Evolutionary conservation across 768 basidiomycete genomes (phyloP), one percentile per base, ranked within the genome.

Genomic region (Panaeolus cyanescens): DNA sequence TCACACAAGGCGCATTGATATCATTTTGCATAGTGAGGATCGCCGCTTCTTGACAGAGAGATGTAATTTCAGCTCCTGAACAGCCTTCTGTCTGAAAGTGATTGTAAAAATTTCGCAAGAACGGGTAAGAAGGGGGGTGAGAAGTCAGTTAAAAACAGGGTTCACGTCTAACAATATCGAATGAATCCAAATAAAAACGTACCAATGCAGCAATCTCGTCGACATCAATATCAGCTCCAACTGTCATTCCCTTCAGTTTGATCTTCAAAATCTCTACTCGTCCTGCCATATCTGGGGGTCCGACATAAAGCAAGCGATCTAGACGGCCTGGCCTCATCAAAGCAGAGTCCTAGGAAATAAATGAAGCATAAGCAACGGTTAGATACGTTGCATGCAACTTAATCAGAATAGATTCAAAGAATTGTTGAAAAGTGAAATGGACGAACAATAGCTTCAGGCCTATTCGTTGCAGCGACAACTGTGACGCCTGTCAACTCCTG

Each of bases 31-130:
- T 99, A 0, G 95, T 92, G 58, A 90, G 71, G 63, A 99, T 73
- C 0, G 96, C 97, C 3, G 97, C 97, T 74, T 99, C 96, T 75
- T 99, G 97, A 71, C 96, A 99, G 42, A 99, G 82, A 8, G 91
- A 88, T 5, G 86, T 83, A 32, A 99, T 87, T 73, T 99, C 97
- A 5, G 97, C 97, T 4, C 97, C 97, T 19, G 96, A 99, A 71
- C 95, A 99, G 1, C 96, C 97, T 9, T 91, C 88, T 1, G 95
- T 92, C 97, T 99, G 55, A 17, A 30, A 10, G 32, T 56, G 17
- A 40, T 55, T 31, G 36, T 17, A 33, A 12, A 30, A 22, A 22
- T 12, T 32, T 60, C n/a, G 58, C 42, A 20, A 42, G 59, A 31
- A 59, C n/a, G 15, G 20, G 7, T 0, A 57, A 32, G 22, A 28